Evolutionary conservation across 169 alveolate species (phyloP).

Genomic region (Eimeria maxima): DNA sequence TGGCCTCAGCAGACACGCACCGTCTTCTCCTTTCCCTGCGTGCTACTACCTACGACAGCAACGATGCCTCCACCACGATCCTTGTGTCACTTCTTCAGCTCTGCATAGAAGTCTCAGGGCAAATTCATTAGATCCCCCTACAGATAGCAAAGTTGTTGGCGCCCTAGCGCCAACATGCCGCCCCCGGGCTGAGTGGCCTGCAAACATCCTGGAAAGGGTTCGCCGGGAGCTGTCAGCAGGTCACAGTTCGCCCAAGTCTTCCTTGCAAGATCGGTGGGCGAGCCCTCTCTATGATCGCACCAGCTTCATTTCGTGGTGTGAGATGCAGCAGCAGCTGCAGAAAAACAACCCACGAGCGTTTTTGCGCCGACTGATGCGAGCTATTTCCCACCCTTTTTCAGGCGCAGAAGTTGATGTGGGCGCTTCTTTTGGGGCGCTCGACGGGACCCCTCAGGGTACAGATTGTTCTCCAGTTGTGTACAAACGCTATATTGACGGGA

Average conservation of each 20-base stretch:
- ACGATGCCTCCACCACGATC: background rate
- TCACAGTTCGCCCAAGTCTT: background rate
- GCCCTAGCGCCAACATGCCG: background rate
- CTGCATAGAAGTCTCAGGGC: background rate
- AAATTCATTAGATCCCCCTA: background rate
- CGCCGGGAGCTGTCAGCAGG: slow-evolving; percentile 23
- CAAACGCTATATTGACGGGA: slow-evolving; percentile 75
- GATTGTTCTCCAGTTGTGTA: slow-evolving; percentile 28
- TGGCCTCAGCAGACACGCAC: background rate
- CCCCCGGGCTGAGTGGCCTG: slow-evolving; percentile 59
- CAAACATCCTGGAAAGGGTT: slow-evolving; percentile 30
- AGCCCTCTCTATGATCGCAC: background rate
- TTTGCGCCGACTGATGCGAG: slow-evolving; percentile 29
- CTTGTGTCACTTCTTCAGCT: background rate
- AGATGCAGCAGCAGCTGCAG: slow-evolving; percentile 41
- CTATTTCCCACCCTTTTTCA: slow-evolving; percentile 35
- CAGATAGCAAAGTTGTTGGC: background rate
- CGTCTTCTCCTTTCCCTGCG: background rate
- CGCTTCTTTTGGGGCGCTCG: slow-evolving; percentile 3
- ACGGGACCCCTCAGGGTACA: slow-evolving; percentile 42
- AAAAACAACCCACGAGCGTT: slow-evolving; percentile 5
- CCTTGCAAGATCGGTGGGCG: background rate
- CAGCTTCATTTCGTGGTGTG: slow-evolving; percentile 8
- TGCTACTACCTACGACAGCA: background rate
- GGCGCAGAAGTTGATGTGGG: slow-evolving; percentile 13